Percentiles rank a stretch among this genome's conserved stretches.
Evolutionary conservation across 148 eudicot species (phyloP).

Genomic region (Gaultheria prostrata): DNA sequence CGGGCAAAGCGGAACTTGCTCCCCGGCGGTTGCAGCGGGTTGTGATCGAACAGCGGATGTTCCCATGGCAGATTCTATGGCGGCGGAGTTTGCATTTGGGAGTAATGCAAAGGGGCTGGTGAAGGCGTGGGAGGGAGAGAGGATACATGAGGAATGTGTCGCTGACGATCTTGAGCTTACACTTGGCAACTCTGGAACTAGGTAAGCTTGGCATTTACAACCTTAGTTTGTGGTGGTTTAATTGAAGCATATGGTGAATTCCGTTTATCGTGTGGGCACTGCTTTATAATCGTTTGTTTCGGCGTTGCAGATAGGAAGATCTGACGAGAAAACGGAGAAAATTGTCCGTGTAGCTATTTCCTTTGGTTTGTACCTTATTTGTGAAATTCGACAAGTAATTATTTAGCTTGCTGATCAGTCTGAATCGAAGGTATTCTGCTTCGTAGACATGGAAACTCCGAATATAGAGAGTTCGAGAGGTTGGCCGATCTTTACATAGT

Average conservation of each 20-base stretch:
- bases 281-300: neutral
- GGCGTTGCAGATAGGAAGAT: conserved; percentile 26
- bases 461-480: conserved; percentile 4
- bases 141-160: conserved; percentile 85
- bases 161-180: conserved; percentile 96
- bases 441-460: neutral
- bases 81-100: conserved; percentile 91
- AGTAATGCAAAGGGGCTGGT: conserved; percentile 54
- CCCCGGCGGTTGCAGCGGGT: conserved; percentile 67
- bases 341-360: conserved; percentile 10
- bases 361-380: conserved; percentile 17
- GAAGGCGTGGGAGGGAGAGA: conserved; percentile 96
- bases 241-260: neutral
- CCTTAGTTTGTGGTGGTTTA: neutral
- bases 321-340: conserved; percentile 6
- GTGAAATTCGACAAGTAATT: neutral
- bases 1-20: conserved; percentile 90
- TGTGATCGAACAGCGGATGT: conserved; percentile 67
- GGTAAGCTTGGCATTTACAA: neutral
- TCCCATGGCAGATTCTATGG: conserved; percentile 77
- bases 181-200: conserved; percentile 61
- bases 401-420: neutral
- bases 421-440: conserved; percentile 11
- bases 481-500: neutral
- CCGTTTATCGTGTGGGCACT: neutral